Base-by-base conservation (phyloP, 768 basidiomycete genomes). In the Lyophyllum shimeji region DNA sequence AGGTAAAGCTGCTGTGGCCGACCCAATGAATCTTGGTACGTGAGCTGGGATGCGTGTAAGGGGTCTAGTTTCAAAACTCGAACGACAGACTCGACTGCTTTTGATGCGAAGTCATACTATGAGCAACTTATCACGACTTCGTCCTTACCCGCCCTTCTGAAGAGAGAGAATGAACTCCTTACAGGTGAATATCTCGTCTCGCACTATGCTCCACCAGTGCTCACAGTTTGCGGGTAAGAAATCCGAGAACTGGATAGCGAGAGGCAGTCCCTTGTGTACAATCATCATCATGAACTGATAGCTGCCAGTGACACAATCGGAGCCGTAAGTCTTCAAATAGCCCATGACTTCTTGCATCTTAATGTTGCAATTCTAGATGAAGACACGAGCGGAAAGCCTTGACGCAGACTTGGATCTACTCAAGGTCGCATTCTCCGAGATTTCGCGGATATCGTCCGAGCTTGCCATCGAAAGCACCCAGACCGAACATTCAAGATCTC, bases 251-350 rank as follows among this genome's bases (percentile, higher is more conserved):
- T 97, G 13, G 93, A 96, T 54, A 84, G 88, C 64, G 94, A 96
- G 65, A 77, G 92, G 21, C 94, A 97, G 69, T 89, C 90, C 8
- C 76, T 97, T 43, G 94, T 97, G 11, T 97, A 97, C 67, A 94
- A 95, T 63, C 94, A 95, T 65, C 95, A 97, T 64, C 93, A 95
- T 56, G 95, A 97, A 61, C 85, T 97, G 18, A 95, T 97, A 49
- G 91, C 92, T 1, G 95, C 95, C 2, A 93, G 89, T 56, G 91
- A 94, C 63, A 96, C 95, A 8, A 96, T 97, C 60, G 85, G 87
- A 57, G 84, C 87, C 5, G 93, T 94, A 70, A 18, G 85, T 63
- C 29, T 12, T 53, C 37, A 17, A 9, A 31, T 23, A 29, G 18
- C 34, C 43, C 24, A 18, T 18, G 27, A 21, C 7, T 20, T 2